Conservation (phyloP, 176 grass and related monocot species). For the Alloteropsis semialata region DNA sequence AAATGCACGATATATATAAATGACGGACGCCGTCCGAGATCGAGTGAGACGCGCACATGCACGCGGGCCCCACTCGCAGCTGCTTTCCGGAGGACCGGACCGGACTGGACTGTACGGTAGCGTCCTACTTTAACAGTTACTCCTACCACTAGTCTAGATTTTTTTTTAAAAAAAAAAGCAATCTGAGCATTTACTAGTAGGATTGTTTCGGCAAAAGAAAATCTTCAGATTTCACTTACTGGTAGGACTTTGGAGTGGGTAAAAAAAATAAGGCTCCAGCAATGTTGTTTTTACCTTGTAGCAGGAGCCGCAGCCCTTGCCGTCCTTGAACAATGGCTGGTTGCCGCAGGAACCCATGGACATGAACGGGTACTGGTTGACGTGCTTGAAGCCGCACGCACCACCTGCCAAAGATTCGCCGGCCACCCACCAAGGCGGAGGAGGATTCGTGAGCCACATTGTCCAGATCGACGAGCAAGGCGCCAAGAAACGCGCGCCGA, state of each 20-base stretch:
- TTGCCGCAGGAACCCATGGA: slow-evolving; percentile 85
- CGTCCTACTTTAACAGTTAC: slow-evolving; percentile 18
- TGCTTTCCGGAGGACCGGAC: not conserved
- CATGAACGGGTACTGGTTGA: slow-evolving; percentile 63
- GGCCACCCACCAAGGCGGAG: accelerated
- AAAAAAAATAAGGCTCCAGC: not conserved
- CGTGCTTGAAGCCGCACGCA: slow-evolving; percentile 82
- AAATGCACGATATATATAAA: slow-evolving; percentile 6
- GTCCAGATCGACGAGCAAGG: not conserved
- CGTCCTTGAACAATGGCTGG: slow-evolving; percentile 74
- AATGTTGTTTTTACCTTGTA: slow-evolving; percentile 43
- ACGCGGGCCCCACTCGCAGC: not conserved
- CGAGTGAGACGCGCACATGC: not conserved
- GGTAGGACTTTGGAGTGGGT: no score
- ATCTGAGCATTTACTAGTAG: not conserved
- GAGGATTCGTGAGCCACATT: slow-evolving; percentile 29
- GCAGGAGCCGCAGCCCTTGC: slow-evolving; percentile 89
- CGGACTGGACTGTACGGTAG: not conserved
- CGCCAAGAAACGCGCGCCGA: not conserved
- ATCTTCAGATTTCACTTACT: no score
- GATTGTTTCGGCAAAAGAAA: not conserved
- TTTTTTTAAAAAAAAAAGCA: not conserved
- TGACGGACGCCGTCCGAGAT: slow-evolving; percentile 10
- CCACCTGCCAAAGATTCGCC: slow-evolving; percentile 47
- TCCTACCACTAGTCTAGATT: not conserved